Conservation (phyloP, 176 grass and related monocot genomes). For the Oryza officinalis region DNA sequence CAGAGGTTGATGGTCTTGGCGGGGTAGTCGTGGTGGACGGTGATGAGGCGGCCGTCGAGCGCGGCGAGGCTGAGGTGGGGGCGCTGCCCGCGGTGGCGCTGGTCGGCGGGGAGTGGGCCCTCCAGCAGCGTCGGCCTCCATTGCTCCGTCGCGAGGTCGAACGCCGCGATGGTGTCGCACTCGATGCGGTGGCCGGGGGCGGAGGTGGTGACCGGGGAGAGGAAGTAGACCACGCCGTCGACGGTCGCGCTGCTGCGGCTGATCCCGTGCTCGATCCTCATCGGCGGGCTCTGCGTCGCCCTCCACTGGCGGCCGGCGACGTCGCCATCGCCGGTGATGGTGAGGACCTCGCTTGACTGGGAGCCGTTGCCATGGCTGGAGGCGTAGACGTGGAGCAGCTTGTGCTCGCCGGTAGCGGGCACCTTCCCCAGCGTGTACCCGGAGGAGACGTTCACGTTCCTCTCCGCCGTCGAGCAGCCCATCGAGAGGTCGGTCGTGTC, state of each 20-base stretch:
- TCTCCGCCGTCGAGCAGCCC: not conserved
- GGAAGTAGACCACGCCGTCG: slow-evolving; percentile 8
- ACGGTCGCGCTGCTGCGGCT: not conserved
- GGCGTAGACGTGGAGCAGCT: slow-evolving; percentile 17
- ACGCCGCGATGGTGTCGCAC: not conserved
- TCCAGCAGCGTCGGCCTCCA: not conserved
- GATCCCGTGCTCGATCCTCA: not conserved
- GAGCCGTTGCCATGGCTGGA: rapidly evolving
- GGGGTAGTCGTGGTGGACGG: not conserved
- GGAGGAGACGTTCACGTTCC: not conserved
- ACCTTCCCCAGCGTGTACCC: slow-evolving; percentile 30
- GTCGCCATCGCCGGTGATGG: not conserved
- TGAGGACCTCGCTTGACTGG: slow-evolving; percentile 2
- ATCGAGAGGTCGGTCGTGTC: not conserved
- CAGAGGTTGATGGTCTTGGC: slow-evolving; percentile 2
- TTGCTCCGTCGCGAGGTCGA: slow-evolving; percentile 23
- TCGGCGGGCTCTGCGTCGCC: not conserved
- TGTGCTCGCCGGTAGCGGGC: slow-evolving; percentile 17
- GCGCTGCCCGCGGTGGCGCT: too few relatives aligned
- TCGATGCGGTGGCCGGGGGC: not conserved
- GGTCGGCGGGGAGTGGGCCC: not conserved
- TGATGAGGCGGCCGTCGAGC: not conserved
- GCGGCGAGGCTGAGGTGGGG: not conserved
- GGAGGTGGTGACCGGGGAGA: not conserved
- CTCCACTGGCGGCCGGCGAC: not conserved